Percentiles rank a stretch among this genome's conserved stretches.
Conservation (phyloP, 2,329 filamentous ascomycete species). For the Cladorrhinum sp. region DNA sequence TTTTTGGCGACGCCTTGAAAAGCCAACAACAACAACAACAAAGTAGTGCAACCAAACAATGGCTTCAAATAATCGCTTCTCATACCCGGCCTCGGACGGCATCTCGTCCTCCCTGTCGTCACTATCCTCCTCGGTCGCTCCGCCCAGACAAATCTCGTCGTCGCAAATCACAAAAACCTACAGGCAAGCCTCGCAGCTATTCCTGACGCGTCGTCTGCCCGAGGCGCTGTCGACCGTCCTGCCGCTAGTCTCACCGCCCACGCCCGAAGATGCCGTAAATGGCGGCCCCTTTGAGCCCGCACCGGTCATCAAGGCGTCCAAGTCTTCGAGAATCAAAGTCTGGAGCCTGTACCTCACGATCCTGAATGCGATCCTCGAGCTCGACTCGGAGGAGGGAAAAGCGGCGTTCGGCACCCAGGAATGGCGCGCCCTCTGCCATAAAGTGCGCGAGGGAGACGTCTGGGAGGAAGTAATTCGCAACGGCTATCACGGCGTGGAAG, state of each 20-base stretch:
- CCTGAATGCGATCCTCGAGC: slow-evolving; percentile 83
- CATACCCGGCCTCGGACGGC: slow-evolving; percentile 35
- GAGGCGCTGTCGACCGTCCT: slow-evolving; percentile 84
- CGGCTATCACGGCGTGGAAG: slow-evolving; percentile 85
- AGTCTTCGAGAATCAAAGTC: slow-evolving; percentile 84
- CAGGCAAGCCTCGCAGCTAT: slow-evolving; percentile 89
- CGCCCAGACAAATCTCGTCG: slow-evolving; percentile 58
- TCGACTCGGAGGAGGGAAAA: slow-evolving; percentile 88
- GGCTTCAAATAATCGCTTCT: slow-evolving; percentile 9
- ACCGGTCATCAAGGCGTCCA: slow-evolving; percentile 75
- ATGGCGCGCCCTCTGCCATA: slow-evolving; percentile 78
- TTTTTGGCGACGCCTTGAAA: background rate
- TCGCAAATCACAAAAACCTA: slow-evolving; percentile 87
- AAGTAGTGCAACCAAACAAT: too few relatives aligned
- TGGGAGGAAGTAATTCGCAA: slow-evolving; percentile 90
- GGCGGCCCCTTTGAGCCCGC: slow-evolving; percentile 53
- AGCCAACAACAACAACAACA: background rate
- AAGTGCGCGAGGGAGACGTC: slow-evolving; percentile 84
- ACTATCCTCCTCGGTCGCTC: slow-evolving; percentile 63
- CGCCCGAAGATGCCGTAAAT: slow-evolving; percentile 45
- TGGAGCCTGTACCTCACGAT: slow-evolving; percentile 97
- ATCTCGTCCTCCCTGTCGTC: slow-evolving; percentile 55
- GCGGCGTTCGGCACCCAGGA: slow-evolving; percentile 78
- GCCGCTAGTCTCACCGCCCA: slow-evolving; percentile 68
- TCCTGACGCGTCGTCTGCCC: slow-evolving; percentile 86